Evolutionary conservation across 75 land plant genomes (phyloP), one percentile per base, ranked within the genome.

Genomic region (Ceratopteris richardii): DNA sequence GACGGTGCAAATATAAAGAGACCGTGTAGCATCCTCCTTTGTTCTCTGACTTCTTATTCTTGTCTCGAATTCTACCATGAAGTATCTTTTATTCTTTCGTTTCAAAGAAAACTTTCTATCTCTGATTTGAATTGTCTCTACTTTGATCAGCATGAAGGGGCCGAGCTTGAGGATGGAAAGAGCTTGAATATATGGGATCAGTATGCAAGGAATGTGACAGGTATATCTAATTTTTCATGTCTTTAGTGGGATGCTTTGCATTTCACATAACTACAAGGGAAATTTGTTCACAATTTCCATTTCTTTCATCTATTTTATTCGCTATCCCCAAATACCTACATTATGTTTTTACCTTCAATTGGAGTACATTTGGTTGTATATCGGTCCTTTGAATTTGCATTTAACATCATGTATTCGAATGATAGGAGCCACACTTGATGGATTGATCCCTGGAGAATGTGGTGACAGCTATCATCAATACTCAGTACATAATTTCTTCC

Each of bases 61-160:
- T 40, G 9, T 14, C 42, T 40, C 14, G 42, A 10, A 10, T 40
- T 14, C 42, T 10, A 9, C 9, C 14, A 10, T 10, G 42, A 9
- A 40, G 42, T 9, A 9, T 40, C 14, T 9, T 10, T 40, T 40
- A 40, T 10, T 40, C 42, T 40, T 40, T 40, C 42, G 14, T 40
- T 9, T 40, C 14, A 10, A 14, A 40, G 42, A 10, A 14, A 40
- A 10, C 9, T 40, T 10, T 40, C 14, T 9, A 40, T 40, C 42
- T 40, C 9, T 40, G 14, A 40, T 40, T 14, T 10, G 14, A 10
- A 40, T 40, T 40, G 42, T 40, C 13, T 14, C 42, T n/a, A n/a
- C n/a, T n/a, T n/a, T n/a, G n/a, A n/a, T n/a, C n/a, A 40, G 42
- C 42, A 40, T 40, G 42, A 40, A 40, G 42, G 42, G 9, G 42